These are phyloP conservation scores for Talaromyces sp. DNA, from an alignment of 2,329 filamentous ascomycete species.

Conservation along the genomic window DNA sequence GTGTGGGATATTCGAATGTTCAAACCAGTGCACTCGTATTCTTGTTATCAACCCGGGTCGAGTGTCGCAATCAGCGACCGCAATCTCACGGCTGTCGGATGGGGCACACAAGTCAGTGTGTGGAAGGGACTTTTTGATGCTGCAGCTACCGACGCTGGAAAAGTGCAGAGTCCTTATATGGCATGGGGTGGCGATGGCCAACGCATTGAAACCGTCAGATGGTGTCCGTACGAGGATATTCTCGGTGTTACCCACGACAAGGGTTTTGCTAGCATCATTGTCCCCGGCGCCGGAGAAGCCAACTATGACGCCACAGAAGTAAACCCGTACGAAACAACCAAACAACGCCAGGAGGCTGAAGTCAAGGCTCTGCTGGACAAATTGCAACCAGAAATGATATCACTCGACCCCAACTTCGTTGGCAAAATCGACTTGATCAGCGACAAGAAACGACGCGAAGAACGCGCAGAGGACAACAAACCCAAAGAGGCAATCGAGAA, in stretches of 20 bases:
- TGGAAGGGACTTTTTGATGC: conserved; percentile 89
- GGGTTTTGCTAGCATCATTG: conserved; percentile 84
- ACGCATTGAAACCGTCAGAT: conserved; percentile 73
- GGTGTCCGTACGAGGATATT: conserved; percentile 94
- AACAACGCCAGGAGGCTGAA: conserved; percentile 89
- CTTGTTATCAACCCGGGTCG: conserved; percentile 74
- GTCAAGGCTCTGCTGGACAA: conserved; percentile 90
- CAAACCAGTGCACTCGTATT: conserved; percentile 87
- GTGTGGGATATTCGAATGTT: conserved; percentile 95
- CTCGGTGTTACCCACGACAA: conserved; percentile 78
- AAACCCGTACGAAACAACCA: conserved; percentile 91
- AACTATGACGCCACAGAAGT: conserved; percentile 92
- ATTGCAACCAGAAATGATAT: conserved; percentile 94
- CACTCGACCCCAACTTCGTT: conserved; percentile 85
- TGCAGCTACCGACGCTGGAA: conserved; percentile 64
- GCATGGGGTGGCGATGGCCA: conserved; percentile 84
- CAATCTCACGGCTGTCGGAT: conserved; percentile 81
- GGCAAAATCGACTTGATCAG: conserved; percentile 80
- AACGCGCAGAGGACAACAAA: conserved; percentile 74
- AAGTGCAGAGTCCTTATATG: conserved; percentile 87
- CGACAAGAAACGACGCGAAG: conserved; percentile 69
- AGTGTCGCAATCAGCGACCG: conserved; percentile 85
- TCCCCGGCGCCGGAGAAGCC: conserved; percentile 92
- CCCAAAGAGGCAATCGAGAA: conserved; percentile 56
- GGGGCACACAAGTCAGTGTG: conserved; percentile 82